A percentile compares a stretch with the other conserved stretches of the same genome.
phyloP scores from a whole-genome alignment of 345 rosid species.

The Gossypium bickii region DNA sequence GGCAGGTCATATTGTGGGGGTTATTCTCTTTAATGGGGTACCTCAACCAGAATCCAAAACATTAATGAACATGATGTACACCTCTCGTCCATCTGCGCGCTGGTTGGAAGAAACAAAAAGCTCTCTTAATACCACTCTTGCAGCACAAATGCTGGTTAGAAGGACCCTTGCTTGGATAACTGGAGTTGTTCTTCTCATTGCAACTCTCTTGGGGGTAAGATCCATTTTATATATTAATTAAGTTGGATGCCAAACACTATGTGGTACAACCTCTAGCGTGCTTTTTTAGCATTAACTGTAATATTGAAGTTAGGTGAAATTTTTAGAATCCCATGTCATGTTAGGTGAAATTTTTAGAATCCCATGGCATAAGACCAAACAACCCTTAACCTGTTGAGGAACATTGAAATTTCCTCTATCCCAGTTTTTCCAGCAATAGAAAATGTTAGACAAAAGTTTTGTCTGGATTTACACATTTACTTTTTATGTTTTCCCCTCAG shows the following conservation, averaged over 20 bases:
- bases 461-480: background rate
- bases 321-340: background rate
- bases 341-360: background rate
- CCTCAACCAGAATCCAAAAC: conserved; percentile 41
- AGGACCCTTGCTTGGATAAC: conserved; percentile 86
- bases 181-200: conserved; percentile 80
- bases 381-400: background rate
- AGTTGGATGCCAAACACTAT: background rate
- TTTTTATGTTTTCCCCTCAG: background rate
- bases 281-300: background rate
- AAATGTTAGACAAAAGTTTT: background rate
- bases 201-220: conserved; percentile 94
- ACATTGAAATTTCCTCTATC: background rate
- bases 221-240: conserved; percentile 14
- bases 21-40: conserved; percentile 47
- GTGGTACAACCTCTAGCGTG: background rate
- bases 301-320: background rate
- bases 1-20: conserved; percentile 89
- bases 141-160: conserved; percentile 49
- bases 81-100: conserved; percentile 49
- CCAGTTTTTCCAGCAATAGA: background rate
- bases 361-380: background rate
- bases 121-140: conserved; percentile 21
- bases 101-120: conserved; percentile 58
- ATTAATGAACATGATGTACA: conserved; percentile 38